These are phyloP conservation scores for Saksenaea oblongispora DNA, from an alignment of 371 early-diverging fungal genomes.

Conservation along the genomic window DNA sequence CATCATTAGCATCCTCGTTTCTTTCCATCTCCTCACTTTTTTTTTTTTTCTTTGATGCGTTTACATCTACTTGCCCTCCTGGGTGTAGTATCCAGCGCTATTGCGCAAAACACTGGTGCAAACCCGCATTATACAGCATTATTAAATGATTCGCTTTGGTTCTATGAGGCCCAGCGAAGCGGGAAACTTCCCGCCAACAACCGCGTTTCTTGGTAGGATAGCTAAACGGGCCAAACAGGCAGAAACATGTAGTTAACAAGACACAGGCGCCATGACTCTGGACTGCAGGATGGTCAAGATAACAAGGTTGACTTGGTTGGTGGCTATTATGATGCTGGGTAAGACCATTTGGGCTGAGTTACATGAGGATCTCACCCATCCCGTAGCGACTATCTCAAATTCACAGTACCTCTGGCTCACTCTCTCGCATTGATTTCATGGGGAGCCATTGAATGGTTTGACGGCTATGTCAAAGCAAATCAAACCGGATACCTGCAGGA, in stretches of 20 bases:
- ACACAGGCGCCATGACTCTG: conserved; percentile 51
- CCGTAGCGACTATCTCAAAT: conserved; percentile 62
- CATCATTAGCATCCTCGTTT: background rate
- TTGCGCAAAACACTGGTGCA: background rate
- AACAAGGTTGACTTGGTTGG: conserved; percentile 46
- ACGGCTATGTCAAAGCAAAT: conserved; percentile 57
- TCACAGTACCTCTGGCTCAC: conserved; percentile 60
- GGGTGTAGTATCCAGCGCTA: background rate
- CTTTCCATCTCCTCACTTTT: background rate
- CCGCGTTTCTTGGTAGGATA: conserved; percentile 36
- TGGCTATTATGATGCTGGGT: conserved; percentile 47
- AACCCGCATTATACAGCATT: conserved; percentile 11
- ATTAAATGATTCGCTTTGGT: conserved; percentile 37
- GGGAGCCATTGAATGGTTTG: conserved; percentile 59
- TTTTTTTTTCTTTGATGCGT: background rate
- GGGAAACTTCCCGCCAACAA: conserved; percentile 45
- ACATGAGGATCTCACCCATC: background rate
- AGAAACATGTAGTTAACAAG: background rate
- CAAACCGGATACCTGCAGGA: conserved; percentile 47
- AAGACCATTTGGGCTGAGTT: conserved; percentile 2
- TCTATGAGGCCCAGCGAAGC: conserved; percentile 52
- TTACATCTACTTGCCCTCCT: background rate
- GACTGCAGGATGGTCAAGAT: conserved; percentile 49
- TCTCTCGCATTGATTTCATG: conserved; percentile 54
- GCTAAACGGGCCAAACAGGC: background rate